Base-by-base conservation (phyloP, 2,329 filamentous ascomycete species). In the Monosporascus sp. region DNA sequence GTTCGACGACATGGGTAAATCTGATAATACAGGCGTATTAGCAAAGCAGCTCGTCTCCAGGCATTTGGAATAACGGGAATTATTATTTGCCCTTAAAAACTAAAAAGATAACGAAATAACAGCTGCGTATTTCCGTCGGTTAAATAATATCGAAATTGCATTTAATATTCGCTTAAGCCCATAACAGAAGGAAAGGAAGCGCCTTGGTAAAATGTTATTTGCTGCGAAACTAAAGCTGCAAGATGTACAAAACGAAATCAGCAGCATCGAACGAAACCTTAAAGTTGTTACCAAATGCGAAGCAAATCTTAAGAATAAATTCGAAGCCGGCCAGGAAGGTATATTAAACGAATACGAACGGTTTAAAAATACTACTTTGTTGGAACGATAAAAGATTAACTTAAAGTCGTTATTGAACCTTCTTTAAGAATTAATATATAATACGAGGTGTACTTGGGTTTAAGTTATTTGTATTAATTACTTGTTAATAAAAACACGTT, bases 31-130 rank as follows among this genome's bases (percentile, higher is more conserved):
- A 40, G 19, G 16, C 2, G 6, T 3, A 40, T 40, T 19, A 7
- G 1, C 1, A n/a, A 40, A 17, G 3, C 1, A 40, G 3, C 4
- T 40, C 3, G 3, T 40, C 1, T 40, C 3, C 2, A 40, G 3
- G 37, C 7, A n/a, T 19, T 40, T 17, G 4, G 4, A 40, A 4
- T 9, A 40, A 19, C 16, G 19, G 2, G 0, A 19, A 40, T 7
- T 17, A 17, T n/a, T 40, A 40, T 17, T 40, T 7, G 3, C 8
- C 7, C 2, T 17, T 3, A 40, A 9, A 40, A 4, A 40, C 2
- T 5, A 19, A 7, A 9, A 2, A 7, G 3, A 40, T 19, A 4
- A 40, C 2, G 2, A 40, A 7, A n/a, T 9, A 19, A 4, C 3
- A 40, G 2, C 16, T 19, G 1, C 1, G 3, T 40, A 40, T 40